Conservation (phyloP, 2,329 filamentous ascomycete genomes). For the Phoma sp. region DNA sequence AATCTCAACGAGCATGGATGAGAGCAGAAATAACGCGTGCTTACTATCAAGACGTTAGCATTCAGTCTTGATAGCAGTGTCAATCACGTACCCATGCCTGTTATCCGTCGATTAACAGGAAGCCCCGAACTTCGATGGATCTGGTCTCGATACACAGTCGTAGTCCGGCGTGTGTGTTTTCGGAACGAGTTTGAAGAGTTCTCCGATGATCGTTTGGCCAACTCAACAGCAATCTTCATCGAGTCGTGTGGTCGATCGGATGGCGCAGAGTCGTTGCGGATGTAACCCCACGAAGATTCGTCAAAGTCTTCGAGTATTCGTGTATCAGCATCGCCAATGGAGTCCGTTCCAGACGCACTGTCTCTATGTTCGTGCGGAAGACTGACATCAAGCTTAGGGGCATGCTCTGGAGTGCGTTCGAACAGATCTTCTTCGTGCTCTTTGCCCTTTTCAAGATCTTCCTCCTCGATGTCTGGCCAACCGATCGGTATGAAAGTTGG, state of each 20-base stretch:
- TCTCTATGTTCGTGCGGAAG: constrained; percentile 34
- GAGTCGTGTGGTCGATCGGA: constrained; percentile 51
- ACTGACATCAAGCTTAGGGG: constrained; percentile 48
- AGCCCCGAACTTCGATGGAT: constrained; percentile 33
- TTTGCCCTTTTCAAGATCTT: constrained; percentile 50
- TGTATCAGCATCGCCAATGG: constrained; percentile 48
- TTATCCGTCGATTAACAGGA: constrained; percentile 40
- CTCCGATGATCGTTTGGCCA: constrained; percentile 45
- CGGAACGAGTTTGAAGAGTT: constrained; percentile 34
- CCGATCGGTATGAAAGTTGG: constrained; percentile 46
- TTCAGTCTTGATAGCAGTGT: constrained; percentile 5
- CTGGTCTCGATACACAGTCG: constrained; percentile 33
- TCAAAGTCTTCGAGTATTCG: constrained; percentile 47
- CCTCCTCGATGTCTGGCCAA: constrained; percentile 32
- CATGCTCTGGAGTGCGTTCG: constrained; percentile 38
- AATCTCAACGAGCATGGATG: background rate
- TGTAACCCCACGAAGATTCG: constrained; percentile 47
- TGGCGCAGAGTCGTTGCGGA: constrained; percentile 36
- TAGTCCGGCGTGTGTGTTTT: constrained; percentile 34
- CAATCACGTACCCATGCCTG: constrained; percentile 29
- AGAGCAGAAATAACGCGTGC: background rate
- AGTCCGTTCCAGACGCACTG: constrained; percentile 47
- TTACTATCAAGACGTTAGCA: constrained; percentile 16
- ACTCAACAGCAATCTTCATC: constrained; percentile 51
- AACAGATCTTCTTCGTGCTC: constrained; percentile 21